phyloP scores from a whole-genome alignment of 352 stramenopile species.

The Pythium volutum region DNA sequence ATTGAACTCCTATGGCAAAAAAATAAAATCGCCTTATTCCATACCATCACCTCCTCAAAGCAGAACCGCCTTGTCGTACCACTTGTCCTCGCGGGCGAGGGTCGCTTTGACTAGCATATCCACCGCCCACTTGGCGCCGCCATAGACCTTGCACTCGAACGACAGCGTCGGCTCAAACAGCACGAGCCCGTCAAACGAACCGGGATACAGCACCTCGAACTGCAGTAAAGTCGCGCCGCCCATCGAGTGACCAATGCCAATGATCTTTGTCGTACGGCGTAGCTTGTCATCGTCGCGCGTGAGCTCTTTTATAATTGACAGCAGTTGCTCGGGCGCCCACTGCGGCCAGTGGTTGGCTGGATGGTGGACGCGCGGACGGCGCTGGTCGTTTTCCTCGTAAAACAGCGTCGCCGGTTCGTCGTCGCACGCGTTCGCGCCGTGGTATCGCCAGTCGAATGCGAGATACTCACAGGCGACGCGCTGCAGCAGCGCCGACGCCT shows the following conservation, averaged over 20 bases:
- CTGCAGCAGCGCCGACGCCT: not conserved
- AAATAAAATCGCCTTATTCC: not conserved
- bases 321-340: constrained; percentile 7
- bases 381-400: constrained; percentile 5
- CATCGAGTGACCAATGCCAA: constrained; percentile 21
- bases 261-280: constrained; percentile 6
- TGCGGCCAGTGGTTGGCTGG: constrained; percentile 8
- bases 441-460: constrained; percentile 38
- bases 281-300: not conserved
- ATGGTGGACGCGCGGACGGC: constrained; percentile 26
- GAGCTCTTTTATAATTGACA: not conserved
- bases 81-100: constrained; percentile 3
- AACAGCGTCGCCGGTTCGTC: constrained; percentile 21
- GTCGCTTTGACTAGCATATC: not conserved
- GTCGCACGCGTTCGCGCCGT: constrained; percentile 32
- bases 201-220: constrained; percentile 9
- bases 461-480: constrained; percentile 22
- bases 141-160: not conserved
- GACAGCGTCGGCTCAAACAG: constrained; percentile 8
- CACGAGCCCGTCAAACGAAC: constrained; percentile 10
- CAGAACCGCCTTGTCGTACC: constrained; percentile 3
- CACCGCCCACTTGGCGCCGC: not conserved
- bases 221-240: constrained; percentile 8
- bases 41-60: not conserved
- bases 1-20: constrained; percentile 4